Evolutionary conservation across 768 basidiomycete species (phyloP).

Genomic region (Butyriboletus loyo): DNA sequence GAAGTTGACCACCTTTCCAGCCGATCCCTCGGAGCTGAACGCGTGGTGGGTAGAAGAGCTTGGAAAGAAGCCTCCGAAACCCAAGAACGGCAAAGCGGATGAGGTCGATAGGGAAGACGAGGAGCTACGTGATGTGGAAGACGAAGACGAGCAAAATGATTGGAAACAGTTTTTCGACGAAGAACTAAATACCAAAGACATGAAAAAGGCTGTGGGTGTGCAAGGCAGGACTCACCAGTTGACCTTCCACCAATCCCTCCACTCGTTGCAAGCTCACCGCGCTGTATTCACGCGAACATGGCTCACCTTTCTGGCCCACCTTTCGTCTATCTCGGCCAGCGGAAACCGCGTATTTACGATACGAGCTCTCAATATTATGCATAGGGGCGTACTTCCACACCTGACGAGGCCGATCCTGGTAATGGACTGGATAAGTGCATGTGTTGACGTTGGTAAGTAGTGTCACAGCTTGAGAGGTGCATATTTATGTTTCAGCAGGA

Average conservation of each 20-base stretch:
- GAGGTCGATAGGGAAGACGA: conserved; percentile 35
- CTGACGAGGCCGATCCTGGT: conserved; percentile 71
- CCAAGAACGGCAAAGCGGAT: conserved; percentile 42
- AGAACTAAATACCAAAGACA: conserved; percentile 36
- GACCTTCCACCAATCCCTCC: conserved; percentile 73
- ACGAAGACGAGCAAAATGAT: conserved; percentile 48
- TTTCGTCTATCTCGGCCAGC: conserved; percentile 40
- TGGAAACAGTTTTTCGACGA: conserved; percentile 88
- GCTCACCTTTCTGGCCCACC: conserved; percentile 64
- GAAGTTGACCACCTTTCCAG: conserved; percentile 70
- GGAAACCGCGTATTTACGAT: conserved; percentile 41
- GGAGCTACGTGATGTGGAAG: conserved; percentile 32
- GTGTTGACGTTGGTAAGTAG: conserved; percentile 72
- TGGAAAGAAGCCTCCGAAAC: conserved; percentile 51
- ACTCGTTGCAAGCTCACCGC: conserved; percentile 72
- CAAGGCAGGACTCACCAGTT: conserved; percentile 55
- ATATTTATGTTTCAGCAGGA: conserved; percentile 42
- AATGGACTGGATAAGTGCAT: conserved; percentile 91
- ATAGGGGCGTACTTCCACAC: conserved; percentile 80
- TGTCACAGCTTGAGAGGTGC: neutral
- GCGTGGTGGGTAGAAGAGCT: conserved; percentile 79
- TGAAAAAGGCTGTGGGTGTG: conserved; percentile 36
- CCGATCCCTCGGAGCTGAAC: conserved; percentile 62
- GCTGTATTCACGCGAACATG: conserved; percentile 82
- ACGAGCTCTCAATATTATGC: conserved; percentile 73